A percentile compares a stretch with the other conserved stretches of the same genome.
These are phyloP conservation scores for Coemansia sp. DNA, from an alignment of 192 early-diverging fungal species.

Conservation along the genomic window DNA sequence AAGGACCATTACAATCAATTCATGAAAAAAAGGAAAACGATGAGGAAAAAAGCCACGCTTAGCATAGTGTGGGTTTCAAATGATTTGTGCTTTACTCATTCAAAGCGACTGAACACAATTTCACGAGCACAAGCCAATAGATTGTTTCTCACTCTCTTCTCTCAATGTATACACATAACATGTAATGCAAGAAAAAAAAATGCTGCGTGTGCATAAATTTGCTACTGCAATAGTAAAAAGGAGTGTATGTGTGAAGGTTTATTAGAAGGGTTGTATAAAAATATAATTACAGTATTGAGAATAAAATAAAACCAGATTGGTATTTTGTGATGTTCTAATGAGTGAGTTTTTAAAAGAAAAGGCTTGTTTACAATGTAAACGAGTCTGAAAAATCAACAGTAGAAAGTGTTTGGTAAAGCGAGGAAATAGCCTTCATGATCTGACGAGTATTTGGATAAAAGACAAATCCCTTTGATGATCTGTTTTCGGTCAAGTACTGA, in stretches of 20 bases:
- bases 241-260: not conserved
- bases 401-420: constrained; percentile 10
- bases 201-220: not conserved
- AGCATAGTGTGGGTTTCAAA: too few species aligned
- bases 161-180: not conserved
- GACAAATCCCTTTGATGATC: constrained; percentile 6
- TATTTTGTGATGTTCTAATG: not conserved
- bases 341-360: not conserved
- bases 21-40: not conserved
- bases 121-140: not conserved
- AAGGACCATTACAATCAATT: not conserved
- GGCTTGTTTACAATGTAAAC: not conserved
- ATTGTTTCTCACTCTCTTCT: not conserved
- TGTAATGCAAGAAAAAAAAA: not conserved
- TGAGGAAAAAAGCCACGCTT: not conserved
- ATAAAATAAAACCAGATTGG: not conserved
- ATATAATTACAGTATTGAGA: not conserved
- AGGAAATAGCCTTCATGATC: constrained; percentile 17
- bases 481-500: constrained; percentile 2
- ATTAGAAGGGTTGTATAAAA: not conserved
- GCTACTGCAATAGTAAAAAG: not conserved
- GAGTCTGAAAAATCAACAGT: constrained; percentile 13
- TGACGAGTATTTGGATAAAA: constrained; percentile 16
- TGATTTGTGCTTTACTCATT: not conserved
- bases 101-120: not conserved